These are phyloP conservation scores for Podila horticola DNA, from an alignment of 192 early-diverging fungal species.

Conservation along the genomic window DNA sequence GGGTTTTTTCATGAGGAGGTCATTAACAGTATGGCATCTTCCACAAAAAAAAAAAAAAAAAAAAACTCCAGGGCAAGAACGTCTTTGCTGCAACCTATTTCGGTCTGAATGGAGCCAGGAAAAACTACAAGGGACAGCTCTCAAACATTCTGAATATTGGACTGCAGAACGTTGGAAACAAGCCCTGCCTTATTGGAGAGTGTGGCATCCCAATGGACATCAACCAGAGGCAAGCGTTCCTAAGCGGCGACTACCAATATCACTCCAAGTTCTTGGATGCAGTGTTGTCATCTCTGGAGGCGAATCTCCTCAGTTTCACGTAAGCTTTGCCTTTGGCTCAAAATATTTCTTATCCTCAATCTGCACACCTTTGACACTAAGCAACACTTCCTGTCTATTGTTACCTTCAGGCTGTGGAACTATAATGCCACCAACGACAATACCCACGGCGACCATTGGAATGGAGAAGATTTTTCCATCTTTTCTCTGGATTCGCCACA, in stretches of 20 bases:
- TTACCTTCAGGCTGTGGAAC: conserved; percentile 74
- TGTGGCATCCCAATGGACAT: conserved; percentile 91
- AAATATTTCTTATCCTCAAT: not conserved
- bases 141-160: conserved; percentile 71
- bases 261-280: conserved; percentile 85
- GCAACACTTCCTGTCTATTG: not conserved
- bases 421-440: conserved; percentile 87
- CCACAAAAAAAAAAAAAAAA: too few species aligned
- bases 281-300: conserved; percentile 77
- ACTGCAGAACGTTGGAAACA: conserved; percentile 66
- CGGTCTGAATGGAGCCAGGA: conserved; percentile 77
- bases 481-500: conserved; percentile 58
- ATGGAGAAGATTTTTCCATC: conserved; percentile 87
- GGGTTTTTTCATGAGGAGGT: not conserved
- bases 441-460: conserved; percentile 84
- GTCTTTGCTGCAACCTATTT: conserved; percentile 82
- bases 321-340: conserved; percentile 19
- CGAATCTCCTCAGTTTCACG: conserved; percentile 82
- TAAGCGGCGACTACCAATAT: conserved; percentile 75
- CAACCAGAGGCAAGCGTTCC: conserved; percentile 76
- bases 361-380: not conserved
- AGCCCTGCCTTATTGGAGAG: conserved; percentile 80
- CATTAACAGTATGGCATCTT: not conserved
- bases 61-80: conserved; percentile 68
- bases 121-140: conserved; percentile 80